Conservation (phyloP, 148 eudicot species). For the Rhododendron williamsianum region DNA sequence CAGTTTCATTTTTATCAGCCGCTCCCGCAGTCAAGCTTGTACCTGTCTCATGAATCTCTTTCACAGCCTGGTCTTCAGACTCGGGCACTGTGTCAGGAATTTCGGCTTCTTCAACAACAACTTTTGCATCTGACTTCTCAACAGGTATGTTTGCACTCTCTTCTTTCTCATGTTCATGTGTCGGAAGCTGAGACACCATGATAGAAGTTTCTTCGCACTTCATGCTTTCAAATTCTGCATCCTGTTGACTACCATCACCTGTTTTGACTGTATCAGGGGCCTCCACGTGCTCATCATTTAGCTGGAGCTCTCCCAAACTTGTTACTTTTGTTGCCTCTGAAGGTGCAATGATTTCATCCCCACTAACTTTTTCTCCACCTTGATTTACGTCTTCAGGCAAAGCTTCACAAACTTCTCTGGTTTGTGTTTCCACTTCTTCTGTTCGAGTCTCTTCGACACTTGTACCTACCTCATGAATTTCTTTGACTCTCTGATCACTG, state of each 20-base stretch:
- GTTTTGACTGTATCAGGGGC: not conserved
- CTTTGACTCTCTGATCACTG: conserved; percentile 1
- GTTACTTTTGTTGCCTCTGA: conserved; percentile 12
- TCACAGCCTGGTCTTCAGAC: not conserved
- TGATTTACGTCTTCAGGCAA: not conserved
- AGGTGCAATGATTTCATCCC: not conserved
- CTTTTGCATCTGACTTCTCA: conserved; percentile 3
- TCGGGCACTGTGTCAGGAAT: not conserved
- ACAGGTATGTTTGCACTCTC: not conserved
- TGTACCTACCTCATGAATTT: conserved; percentile 6
- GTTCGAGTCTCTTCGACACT: not conserved
- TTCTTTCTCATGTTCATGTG: conserved; percentile 3
- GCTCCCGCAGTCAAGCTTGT: not conserved
- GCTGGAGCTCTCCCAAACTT: conserved; percentile 6
- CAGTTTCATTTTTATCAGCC: not conserved
- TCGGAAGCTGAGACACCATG: not conserved
- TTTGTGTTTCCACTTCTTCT: not conserved
- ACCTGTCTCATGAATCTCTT: conserved; percentile 1
- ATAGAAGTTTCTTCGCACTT: conserved; percentile 1
- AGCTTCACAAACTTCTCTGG: conserved; percentile 5
- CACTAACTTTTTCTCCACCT: not conserved
- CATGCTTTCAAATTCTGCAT: not conserved
- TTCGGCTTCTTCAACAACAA: not conserved
- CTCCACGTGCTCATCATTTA: not conserved
- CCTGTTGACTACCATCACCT: not conserved